phyloP scores from a whole-genome alignment of 768 basidiomycete genomes.

The Psilocybe cubensis region DNA sequence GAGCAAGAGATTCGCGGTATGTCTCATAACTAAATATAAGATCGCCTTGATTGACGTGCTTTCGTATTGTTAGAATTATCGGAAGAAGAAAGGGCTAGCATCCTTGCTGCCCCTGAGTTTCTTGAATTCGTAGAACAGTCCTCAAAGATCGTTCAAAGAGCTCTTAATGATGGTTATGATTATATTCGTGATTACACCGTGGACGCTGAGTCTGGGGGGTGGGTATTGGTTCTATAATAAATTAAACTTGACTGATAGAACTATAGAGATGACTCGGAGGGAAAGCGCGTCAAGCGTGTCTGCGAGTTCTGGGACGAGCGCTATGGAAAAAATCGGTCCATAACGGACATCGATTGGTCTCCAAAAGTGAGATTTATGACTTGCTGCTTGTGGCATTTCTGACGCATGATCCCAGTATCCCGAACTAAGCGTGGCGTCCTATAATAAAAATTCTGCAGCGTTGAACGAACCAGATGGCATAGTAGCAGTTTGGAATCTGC shows the following conservation, averaged over 20 bases:
- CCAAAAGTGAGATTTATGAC: conserved; percentile 67
- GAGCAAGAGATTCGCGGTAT: conserved; percentile 84
- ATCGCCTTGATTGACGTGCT: background rate
- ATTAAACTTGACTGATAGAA: background rate
- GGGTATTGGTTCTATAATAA: conserved; percentile 27
- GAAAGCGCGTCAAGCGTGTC: conserved; percentile 34
- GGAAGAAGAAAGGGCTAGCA: conserved; percentile 81
- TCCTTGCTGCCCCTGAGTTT: conserved; percentile 89
- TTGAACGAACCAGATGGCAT: conserved; percentile 97
- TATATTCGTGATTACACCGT: conserved; percentile 97
- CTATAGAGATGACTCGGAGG: conserved; percentile 85
- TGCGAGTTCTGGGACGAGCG: conserved; percentile 48
- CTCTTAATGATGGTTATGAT: conserved; percentile 94
- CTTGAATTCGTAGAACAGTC: conserved; percentile 93
- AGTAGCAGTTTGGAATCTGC: conserved; percentile 97
- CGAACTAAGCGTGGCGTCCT: conserved; percentile 93
- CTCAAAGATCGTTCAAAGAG: conserved; percentile 93
- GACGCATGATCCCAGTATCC: conserved; percentile 68
- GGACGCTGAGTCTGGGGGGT: conserved; percentile 84
- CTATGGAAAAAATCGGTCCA: conserved; percentile 90
- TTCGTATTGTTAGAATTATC: conserved; percentile 64
- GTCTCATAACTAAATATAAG: background rate
- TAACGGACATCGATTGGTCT: conserved; percentile 98
- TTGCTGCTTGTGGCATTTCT: background rate
- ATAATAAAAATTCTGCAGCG: conserved; percentile 95